Evolutionary conservation across 805 yeast species (phyloP).

Genomic region (Saccharomycopsis babjevae): DNA sequence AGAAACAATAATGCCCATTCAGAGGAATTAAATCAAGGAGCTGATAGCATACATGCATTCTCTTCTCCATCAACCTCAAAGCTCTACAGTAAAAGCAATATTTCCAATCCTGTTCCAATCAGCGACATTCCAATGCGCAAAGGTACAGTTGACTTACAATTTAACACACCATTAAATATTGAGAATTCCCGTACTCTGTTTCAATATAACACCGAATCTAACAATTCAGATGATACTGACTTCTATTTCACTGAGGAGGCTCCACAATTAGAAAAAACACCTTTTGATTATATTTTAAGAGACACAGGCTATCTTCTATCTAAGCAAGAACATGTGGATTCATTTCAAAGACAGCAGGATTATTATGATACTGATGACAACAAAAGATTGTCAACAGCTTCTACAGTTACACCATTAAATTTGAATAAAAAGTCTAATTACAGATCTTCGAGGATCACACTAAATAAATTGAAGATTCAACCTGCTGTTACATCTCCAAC

Average conservation of each 20-base stretch:
- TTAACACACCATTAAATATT: not conserved
- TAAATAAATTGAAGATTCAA: conserved; percentile 6
- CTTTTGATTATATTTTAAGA: conserved; percentile 15
- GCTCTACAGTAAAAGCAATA: not conserved
- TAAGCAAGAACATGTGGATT: not conserved
- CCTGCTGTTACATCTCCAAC: conserved; percentile 8
- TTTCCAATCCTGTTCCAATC: conserved; percentile 18
- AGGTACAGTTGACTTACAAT: conserved; percentile 15
- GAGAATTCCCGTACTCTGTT: not conserved
- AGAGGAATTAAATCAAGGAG: not conserved
- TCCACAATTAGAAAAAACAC: conserved; percentile 1
- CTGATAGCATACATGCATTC: not conserved
- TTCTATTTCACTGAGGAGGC: conserved; percentile 10
- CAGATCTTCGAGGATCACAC: conserved; percentile 14
- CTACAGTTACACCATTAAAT: conserved; percentile 14
- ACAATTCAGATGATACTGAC: conserved; percentile 4
- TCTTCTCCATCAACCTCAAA: not conserved
- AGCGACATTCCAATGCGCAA: conserved; percentile 14
- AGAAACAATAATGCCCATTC: conserved; percentile 8
- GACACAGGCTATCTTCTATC: not conserved
- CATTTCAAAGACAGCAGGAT: not conserved
- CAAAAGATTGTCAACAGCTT: conserved; percentile 12
- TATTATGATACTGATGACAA: not conserved
- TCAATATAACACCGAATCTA: not conserved
- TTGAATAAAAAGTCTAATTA: not conserved